Base-by-base conservation (phyloP, 202 grass and related monocot genomes). In the Setaria viridis region DNA sequence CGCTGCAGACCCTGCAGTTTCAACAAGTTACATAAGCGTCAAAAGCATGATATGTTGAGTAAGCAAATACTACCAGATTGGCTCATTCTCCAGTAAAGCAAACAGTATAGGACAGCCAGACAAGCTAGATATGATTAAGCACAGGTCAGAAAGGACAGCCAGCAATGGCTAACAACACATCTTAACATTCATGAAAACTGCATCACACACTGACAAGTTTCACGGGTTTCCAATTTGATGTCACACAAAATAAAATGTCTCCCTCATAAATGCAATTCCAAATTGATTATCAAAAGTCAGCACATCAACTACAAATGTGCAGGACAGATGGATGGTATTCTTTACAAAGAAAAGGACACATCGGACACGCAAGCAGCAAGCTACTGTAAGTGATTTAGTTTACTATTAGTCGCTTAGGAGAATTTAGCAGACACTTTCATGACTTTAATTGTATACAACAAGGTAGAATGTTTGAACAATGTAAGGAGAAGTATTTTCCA, bases 401-500 rank as follows among this genome's bases (percentile, higher is more conserved):
- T 53, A 1, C 9, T 39, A 12, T 12, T 59, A 58, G 29, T 51
- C 19, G 17, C 30, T 59, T 56, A 39, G 6, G 58, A 57, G 15
- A 68, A 13, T 85, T 89, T 62, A 42, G 21, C 37, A 58, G 11
- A 62, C 33, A 77, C 20, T 21, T 77, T 79, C 67, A 82, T 69
- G 19, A 15, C 45, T 88, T 35, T 43, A 48, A 48, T 29, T 9
- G 10, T 39, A 88, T 34, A 35, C 2, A 79, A 59, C 41, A 72
- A 62, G 59, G 30, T 9, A 58, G 29, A 73, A 66, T 84, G 81
- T 50, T 54, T 0, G 11, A 47, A 30, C 58, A 17, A 54, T 71
- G n/a, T 30, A 45, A 21, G 55, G 13, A 82, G 35, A 47, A 87
- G 11, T 34, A 45, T 51, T 65, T 65, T 78, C 29, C 55, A 33